phyloP scores from a whole-genome alignment of 345 rosid genomes.

The Litchi chinensis region DNA sequence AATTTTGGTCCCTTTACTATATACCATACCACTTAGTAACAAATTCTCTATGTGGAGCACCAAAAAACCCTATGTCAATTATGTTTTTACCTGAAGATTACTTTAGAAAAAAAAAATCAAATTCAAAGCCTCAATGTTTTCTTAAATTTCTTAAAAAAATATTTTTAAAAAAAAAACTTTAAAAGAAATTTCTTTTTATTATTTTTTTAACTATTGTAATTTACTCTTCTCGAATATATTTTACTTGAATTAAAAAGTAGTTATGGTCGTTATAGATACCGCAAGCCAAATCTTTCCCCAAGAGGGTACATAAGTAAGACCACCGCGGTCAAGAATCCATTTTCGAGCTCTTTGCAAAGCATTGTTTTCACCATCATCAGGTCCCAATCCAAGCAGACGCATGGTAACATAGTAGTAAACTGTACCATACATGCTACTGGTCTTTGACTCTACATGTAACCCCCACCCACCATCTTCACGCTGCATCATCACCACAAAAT shows the following conservation, averaged over 20 bases:
- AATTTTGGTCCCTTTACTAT: no score
- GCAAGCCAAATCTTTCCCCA: constrained; percentile 55
- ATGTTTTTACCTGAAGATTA: no score
- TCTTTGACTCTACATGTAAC: constrained; percentile 35
- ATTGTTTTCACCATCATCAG: constrained; percentile 37
- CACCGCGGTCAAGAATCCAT: constrained; percentile 49
- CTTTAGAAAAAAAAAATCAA: no score
- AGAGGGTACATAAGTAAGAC: constrained; percentile 37
- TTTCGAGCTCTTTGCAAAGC: constrained; percentile 34
- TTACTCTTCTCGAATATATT: no score
- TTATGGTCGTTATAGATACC: constrained; percentile 11
- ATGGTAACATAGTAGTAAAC: constrained; percentile 34
- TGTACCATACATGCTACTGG: constrained; percentile 42
- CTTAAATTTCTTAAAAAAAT: no score
- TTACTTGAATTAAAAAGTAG: no score
- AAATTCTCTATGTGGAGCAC: no score
- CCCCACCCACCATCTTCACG: constrained; percentile 51
- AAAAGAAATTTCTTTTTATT: background rate
- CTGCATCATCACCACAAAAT: constrained; percentile 8
- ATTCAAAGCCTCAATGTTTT: no score
- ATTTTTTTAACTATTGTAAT: no score
- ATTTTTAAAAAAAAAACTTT: no score
- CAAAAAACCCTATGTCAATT: no score
- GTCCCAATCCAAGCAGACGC: constrained; percentile 45
- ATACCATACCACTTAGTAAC: no score